Base-by-base conservation (phyloP, 1,284 basidiomycete species). In the Moniliella sp. region DNA sequence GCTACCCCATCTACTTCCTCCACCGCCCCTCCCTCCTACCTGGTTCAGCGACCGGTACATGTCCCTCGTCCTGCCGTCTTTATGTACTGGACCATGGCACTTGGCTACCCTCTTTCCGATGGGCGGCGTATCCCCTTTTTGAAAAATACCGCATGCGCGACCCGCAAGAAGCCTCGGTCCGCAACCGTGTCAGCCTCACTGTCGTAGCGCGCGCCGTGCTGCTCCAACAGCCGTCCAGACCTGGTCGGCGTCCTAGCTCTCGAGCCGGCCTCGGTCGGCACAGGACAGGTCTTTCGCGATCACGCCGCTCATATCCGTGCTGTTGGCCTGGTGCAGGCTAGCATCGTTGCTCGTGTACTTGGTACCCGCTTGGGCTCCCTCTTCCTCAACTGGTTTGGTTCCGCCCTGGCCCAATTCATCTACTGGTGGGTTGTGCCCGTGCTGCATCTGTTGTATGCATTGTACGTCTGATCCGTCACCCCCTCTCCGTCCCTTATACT, bases 391-490 rank as follows among this genome's bases (percentile, higher is more conserved):
- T 44, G 39, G 4, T 48, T 69, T 17, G 73, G 78, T 13, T 66
- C 67, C 4, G 60, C 65, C 5, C 37, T 73, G 10, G 69, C 76
- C 13, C 71, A 76, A 57, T 73, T 70, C 58, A 46, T 75, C 12
- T 97, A 97, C 61, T 99, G 91, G 91, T 97, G 86, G 83, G 75
- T 67, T 12, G 74, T 88, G 7, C 91, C 91, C 0, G 50, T 63
- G 3, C 52, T 68, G 2, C 84, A 86, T 62, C 67, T 91, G 35
- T 50, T 79, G 9, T 65, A 73, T 27, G 83, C 81, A 15, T 78
- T 86, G n/a, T n/a, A n/a, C n/a, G n/a, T n/a, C n/a, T n/a, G n/a
- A n/a, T n/a, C n/a, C n/a, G n/a, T n/a, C n/a, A n/a, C n/a, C n/a
- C n/a, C n/a, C n/a, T n/a, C n/a, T n/a, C n/a, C n/a, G n/a, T n/a